Evolutionary conservation across 1,139 yeast genomes (phyloP), one percentile per base, ranked within the genome.

Genomic region (Magnusiomyces suaveolens): DNA sequence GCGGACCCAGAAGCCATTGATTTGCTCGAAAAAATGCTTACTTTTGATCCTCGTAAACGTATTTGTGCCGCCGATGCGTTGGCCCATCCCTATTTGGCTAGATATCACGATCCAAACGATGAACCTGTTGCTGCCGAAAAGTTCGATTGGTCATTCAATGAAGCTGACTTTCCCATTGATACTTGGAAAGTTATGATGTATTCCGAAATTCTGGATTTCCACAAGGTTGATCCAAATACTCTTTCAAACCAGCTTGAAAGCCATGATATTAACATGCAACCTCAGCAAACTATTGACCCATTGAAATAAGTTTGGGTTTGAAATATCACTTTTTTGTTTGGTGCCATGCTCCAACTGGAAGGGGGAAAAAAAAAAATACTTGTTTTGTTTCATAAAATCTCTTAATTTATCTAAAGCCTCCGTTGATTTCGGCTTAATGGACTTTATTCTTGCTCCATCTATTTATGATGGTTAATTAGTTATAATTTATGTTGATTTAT

Each of bases 161-260:
- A 94, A 66, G 97, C 97, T 0, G 98, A 92, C 71, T 77, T 92
- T 64, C 97, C 98, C 1, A 95, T 92, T 24, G 97, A 92, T 66
- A 88, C 96, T 14, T 92, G 98, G 98, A 83, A 96, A 72, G 96
- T 90, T 32, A 92, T 92, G 98, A 92, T 92, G 96, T 92, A 92
- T 72, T 85, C 95, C 52, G 98, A 92, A 72, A 92, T 92, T 60
- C 76, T 92, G 62, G 97, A 90, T 69, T 92, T 90, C 78, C 98
- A 92, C 72, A 88, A 85, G 67, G 83, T 82, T 54, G 87, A 80
- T 52, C 38, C 59, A 24, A 20, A 23, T 3, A 48, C 54, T 12
- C n/a, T 52, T 10, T 20, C 48, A 3, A 38, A 46, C n/a, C 16
- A 46, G 16, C 16, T 46, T 6, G 21, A 18, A 3, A 32, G n/a